Evolutionary conservation across 768 basidiomycete genomes (phyloP), one percentile per base, ranked within the genome.

Genomic region (Kwoniella dejecticola): DNA sequence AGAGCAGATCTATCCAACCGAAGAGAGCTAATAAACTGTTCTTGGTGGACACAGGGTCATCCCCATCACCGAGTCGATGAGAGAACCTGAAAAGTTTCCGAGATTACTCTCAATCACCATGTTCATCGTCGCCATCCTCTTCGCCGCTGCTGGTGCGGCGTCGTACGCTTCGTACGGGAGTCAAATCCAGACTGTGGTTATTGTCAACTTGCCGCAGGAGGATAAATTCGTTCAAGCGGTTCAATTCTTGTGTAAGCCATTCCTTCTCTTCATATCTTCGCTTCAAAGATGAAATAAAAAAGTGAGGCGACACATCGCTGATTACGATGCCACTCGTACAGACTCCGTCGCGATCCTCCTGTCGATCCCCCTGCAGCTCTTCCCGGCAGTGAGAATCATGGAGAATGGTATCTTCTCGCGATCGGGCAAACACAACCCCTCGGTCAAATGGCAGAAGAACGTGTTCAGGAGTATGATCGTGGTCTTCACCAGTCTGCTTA

Each of bases 391-490:
- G 47, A 87, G 96, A 54, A 98, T 99, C 73, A 85, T 97, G 80
- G 96, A 99, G 83, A 95, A 97, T 74, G 94, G 90, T 3, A 71
- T 98, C 27, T 97, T 98, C 77, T 86, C 86, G 45, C 52, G 69
- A 52, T 91, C 89, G 69, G 96, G 96, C 48, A 97, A 97, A 78
- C 83, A 78, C 52, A 83, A 91, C 76, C 66, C 81, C 1, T 66
- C 85, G 57, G 89, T 98, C 76, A 98, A 99, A 77, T 98, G 95
- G 96, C 82, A 86, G 70, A 99, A 99, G 86, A 99, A 98, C 71
- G 60, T 76, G n/a, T 82, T 83, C 73, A 69, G 82, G 26, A 73
- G 72, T 23, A 60, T 63, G 3, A 75, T 76, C 30, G 79, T 85
- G n/a, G 86, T 93, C 79, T 84, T 88, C 50, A 91, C 89, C 68